Base-by-base conservation (phyloP, 2,329 filamentous ascomycete species). In the Hymenoscyphus fraxineus region DNA sequence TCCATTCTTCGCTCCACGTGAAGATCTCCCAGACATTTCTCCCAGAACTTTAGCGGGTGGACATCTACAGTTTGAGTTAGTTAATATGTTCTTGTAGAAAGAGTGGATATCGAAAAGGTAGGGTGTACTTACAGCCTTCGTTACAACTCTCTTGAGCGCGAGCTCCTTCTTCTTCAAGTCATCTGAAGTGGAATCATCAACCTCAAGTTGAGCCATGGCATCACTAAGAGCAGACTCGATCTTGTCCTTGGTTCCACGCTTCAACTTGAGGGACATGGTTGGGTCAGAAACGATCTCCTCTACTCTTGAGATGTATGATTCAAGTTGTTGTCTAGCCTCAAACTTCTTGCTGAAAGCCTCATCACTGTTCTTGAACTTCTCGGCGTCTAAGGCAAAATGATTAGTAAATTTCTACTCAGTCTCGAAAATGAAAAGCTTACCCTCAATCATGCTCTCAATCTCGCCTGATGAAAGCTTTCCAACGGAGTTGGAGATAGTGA, bases 121-220 rank as follows among this genome's bases (percentile, higher is more conserved):
- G 44, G 44, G 22, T 22, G 10, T 19, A 51, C 44, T 12, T 51
- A 51, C 44, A 55, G 71, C 93, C 90, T 98, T 99, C 82, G 95
- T 99, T 75, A 99, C 93, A 73, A 96, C 87, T 77, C 95, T 87
- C 92, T 98, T 99, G 71, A 99, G 87, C 67, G 93, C 93, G 72
- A 99, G 85, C 86, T 99, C 95, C 89, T 97, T 96, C 92, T 98
- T 98, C 92, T 96, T 98, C 74, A 99, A 85, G 78, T 99, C 95
- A 74, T 99, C 96, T 67, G 93, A 91, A 68, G 83, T 82, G 64
- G 92, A 91, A 73, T 99, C 96, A 81, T 94, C 91, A 77, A 99
- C 83, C 88, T 99, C 95, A 70, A 99, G 91, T 82, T 96, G 90
- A 70, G 88, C 91, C 95, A 99, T 98, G 74, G 95, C 95, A 76